Conservation (phyloP, 345 rosid genomes). For the Anacardium occidentale region DNA sequence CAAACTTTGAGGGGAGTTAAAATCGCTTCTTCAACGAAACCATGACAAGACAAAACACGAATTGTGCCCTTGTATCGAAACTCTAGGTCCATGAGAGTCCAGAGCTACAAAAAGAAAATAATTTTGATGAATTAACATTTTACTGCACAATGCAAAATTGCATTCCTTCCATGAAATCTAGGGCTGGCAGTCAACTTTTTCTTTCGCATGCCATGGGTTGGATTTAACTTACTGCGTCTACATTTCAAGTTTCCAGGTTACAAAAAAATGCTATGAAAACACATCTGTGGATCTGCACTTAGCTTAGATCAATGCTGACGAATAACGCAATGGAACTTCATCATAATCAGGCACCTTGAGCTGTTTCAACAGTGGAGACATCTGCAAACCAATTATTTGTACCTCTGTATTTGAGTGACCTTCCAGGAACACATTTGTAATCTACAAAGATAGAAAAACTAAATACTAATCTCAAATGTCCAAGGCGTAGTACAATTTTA, state of each 20-base stretch:
- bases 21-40: too few species aligned
- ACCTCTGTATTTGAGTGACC: conserved; percentile 75
- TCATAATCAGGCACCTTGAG: conserved; percentile 19
- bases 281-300: not conserved
- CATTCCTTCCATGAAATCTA: too few species aligned
- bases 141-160: too few species aligned
- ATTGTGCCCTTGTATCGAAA: too few species aligned
- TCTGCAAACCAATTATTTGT: conserved; percentile 60
- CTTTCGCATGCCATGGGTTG: not conserved
- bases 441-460: conserved; percentile 37
- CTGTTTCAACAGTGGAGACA: conserved; percentile 50
- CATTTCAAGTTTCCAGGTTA: not conserved
- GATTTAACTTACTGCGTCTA: not conserved
- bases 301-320: conserved; percentile 14
- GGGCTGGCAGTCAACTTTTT: too few species aligned
- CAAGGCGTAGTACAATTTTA: too few species aligned
- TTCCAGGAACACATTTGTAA: conserved; percentile 55
- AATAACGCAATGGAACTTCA: conserved; percentile 31
- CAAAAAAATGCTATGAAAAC: not conserved
- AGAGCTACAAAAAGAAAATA: too few species aligned
- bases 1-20: too few species aligned
- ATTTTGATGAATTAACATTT: too few species aligned
- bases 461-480: not conserved
- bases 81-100: too few species aligned
- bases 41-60: too few species aligned